Conservation (phyloP, 2,329 filamentous ascomycete species). For the Sclerotinia minor region DNA sequence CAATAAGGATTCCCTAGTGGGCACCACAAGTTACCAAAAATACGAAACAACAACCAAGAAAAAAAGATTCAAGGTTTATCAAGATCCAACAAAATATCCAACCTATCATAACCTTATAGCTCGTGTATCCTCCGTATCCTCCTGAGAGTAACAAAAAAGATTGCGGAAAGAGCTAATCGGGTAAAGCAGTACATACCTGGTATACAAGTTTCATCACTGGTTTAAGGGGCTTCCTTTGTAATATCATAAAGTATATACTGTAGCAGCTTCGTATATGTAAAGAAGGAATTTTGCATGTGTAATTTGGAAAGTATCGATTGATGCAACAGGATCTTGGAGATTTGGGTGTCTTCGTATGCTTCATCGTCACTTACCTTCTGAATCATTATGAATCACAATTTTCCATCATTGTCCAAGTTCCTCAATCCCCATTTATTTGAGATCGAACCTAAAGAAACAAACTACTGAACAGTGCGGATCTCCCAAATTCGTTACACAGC, state of each 20-base stretch:
- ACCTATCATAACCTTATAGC: background rate
- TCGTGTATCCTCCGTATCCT: background rate
- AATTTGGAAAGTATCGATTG: background rate
- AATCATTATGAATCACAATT: background rate
- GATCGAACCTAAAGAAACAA: slow-evolving; percentile 14
- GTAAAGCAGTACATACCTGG: background rate
- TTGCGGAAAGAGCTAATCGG: background rate
- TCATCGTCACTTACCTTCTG: background rate
- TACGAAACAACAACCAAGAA: slow-evolving; percentile 2
- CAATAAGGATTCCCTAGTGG: background rate
- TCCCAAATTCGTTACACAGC: slow-evolving; percentile 2
- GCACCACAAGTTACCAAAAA: background rate
- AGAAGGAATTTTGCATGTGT: background rate
- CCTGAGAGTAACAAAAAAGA: background rate
- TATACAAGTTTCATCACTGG: background rate
- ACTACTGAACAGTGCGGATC: slow-evolving; percentile 25
- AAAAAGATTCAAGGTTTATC: background rate
- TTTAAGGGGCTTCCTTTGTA: slow-evolving; percentile 2
- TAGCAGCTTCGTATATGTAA: background rate
- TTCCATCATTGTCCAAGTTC: background rate
- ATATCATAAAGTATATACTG: background rate
- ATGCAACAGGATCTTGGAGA: too few relatives aligned
- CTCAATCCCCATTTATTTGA: background rate
- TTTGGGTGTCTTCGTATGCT: background rate
- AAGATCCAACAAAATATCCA: background rate